Conservation (phyloP, 1,284 basidiomycete genomes). For the Ustilago sp. region DNA sequence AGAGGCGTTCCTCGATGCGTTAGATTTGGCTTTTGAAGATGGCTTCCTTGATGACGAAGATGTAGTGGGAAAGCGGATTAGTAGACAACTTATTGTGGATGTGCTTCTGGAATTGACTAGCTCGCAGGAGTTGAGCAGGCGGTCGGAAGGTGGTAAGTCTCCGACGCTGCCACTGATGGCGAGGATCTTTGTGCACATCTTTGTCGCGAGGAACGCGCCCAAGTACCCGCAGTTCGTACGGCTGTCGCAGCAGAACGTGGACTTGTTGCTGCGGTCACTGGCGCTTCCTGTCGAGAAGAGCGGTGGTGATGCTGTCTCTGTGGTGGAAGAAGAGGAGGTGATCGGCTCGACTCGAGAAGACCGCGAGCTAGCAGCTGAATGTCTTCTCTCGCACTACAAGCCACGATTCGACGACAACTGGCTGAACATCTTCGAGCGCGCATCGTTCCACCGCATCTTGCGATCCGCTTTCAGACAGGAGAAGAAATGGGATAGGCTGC, state of each 20-base stretch:
- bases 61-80: slow-evolving; percentile 70
- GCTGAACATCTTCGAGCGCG: slow-evolving; percentile 79
- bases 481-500: slow-evolving; percentile 76
- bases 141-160: background rate
- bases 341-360: slow-evolving; percentile 80
- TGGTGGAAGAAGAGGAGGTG: slow-evolving; percentile 5
- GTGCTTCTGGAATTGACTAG: slow-evolving; percentile 81
- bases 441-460: slow-evolving; percentile 90
- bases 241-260: slow-evolving; percentile 78
- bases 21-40: slow-evolving; percentile 96
- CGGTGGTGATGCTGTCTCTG: background rate
- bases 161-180: slow-evolving; percentile 31
- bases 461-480: slow-evolving; percentile 83
- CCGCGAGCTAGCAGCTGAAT: slow-evolving; percentile 93
- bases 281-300: slow-evolving; percentile 80
- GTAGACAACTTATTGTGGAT: slow-evolving; percentile 84
- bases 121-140: background rate
- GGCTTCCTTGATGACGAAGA: slow-evolving; percentile 84
- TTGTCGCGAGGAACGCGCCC: slow-evolving; percentile 93
- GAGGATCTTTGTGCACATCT: slow-evolving; percentile 87
- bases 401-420: slow-evolving; percentile 81
- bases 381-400: slow-evolving; percentile 89
- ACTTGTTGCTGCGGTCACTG: slow-evolving; percentile 82
- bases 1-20: slow-evolving; percentile 90
- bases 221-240: slow-evolving; percentile 93